Evolutionary conservation across 2,329 filamentous ascomycete genomes (phyloP).

Genomic region (Zymoseptoria ardabiliae): DNA sequence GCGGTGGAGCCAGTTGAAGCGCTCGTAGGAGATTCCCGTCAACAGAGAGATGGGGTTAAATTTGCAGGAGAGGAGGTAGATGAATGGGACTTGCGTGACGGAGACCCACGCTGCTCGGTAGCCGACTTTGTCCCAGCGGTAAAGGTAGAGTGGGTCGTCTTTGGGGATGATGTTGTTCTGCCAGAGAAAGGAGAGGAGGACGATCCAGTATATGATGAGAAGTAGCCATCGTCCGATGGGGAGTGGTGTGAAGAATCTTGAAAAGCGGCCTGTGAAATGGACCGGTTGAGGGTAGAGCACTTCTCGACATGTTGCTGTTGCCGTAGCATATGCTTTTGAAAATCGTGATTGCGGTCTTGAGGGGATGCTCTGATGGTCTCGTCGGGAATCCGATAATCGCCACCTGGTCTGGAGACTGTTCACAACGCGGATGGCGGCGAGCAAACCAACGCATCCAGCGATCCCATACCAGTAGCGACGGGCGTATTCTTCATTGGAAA

Average conservation of each 20-base stretch:
- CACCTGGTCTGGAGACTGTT: constrained; percentile 12
- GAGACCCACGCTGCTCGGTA: constrained; percentile 63
- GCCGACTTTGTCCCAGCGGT: constrained; percentile 51
- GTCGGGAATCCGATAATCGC: constrained; percentile 7
- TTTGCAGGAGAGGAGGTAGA: constrained; percentile 46
- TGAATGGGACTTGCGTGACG: constrained; percentile 56
- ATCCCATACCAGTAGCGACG: constrained; percentile 26
- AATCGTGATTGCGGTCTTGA: constrained; percentile 19
- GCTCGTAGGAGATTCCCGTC: constrained; percentile 43
- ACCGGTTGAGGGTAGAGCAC: constrained; percentile 25
- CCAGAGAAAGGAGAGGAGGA: constrained; percentile 26
- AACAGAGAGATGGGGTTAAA: constrained; percentile 43
- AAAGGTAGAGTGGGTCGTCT: constrained; percentile 22
- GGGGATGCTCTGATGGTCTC: constrained; percentile 11
- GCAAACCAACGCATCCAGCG: constrained; percentile 19
- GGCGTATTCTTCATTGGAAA: constrained; percentile 20
- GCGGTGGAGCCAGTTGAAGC: constrained; percentile 47
- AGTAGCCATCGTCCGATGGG: constrained; percentile 25
- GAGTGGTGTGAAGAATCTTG: constrained; percentile 28
- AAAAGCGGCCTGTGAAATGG: constrained; percentile 24
- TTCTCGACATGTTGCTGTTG: constrained; percentile 21
- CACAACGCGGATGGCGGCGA: constrained; percentile 13
- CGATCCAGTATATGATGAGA: constrained; percentile 25
- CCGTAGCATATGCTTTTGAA: constrained; percentile 23
- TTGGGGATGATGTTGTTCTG: constrained; percentile 22